Conservation (phyloP, 2,329 filamentous ascomycete species). For the Claviceps africana region DNA sequence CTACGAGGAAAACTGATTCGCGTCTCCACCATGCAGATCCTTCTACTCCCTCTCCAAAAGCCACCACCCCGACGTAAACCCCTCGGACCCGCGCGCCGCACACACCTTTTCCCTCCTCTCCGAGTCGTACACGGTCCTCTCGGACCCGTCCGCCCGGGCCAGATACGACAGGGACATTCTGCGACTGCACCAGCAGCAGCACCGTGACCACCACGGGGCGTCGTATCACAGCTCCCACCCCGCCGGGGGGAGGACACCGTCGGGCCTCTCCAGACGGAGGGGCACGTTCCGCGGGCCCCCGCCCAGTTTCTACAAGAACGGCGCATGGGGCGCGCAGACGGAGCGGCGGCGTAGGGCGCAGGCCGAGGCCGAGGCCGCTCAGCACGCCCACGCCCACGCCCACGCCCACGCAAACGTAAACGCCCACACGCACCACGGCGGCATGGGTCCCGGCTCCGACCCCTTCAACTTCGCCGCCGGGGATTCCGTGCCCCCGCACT, state of each 20-base stretch:
- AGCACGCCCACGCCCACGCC: no score
- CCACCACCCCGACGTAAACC: constrained; percentile 89
- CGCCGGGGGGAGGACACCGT: constrained; percentile 63
- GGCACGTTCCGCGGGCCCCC: constrained; percentile 73
- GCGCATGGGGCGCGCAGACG: constrained; percentile 57
- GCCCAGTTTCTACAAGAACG: constrained; percentile 72
- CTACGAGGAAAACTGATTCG: no score
- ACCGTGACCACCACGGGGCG: constrained; percentile 22
- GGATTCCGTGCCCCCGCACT: constrained; percentile 50
- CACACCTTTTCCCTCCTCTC: constrained; percentile 70
- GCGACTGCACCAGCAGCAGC: constrained; percentile 21
- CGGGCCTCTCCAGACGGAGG: constrained; percentile 63
- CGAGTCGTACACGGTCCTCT: constrained; percentile 70
- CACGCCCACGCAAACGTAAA: background rate
- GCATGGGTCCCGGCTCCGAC: constrained; percentile 47
- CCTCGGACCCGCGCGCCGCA: constrained; percentile 54
- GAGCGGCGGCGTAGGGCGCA: constrained; percentile 45
- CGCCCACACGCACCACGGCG: constrained; percentile 12
- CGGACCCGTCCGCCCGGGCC: constrained; percentile 57
- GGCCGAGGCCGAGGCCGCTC: constrained; percentile 17
- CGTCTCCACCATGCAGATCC: constrained; percentile 40
- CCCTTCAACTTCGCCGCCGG: constrained; percentile 29
- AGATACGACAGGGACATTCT: constrained; percentile 65
- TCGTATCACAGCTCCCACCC: constrained; percentile 46
- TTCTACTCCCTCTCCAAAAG: constrained; percentile 88